Evolutionary conservation across 805 yeast genomes (phyloP).

Genomic region (Ogataea sp.): DNA sequence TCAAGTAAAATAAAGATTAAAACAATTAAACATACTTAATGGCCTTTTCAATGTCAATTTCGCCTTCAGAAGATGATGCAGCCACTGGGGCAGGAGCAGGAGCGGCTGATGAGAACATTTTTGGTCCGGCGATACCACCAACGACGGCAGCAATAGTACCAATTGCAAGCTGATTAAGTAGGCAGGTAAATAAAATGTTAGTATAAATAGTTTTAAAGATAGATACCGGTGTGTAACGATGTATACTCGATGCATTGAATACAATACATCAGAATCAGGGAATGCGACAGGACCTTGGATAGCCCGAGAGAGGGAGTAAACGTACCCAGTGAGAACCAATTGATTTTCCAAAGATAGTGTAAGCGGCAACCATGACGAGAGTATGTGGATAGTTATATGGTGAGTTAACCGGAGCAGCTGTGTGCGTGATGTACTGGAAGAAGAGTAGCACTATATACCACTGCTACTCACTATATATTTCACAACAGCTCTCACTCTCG

Average conservation of each 20-base stretch:
- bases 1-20: not conserved
- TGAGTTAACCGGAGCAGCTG: not conserved
- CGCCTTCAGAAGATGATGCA: conserved; percentile 24
- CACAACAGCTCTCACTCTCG: not conserved
- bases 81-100: conserved; percentile 55
- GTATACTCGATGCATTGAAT: too few species aligned
- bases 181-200: not conserved
- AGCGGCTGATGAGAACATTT: conserved; percentile 29
- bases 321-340: conserved; percentile 72
- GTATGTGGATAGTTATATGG: too few species aligned
- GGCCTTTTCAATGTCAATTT: conserved; percentile 24
- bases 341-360: conserved; percentile 75
- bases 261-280: not conserved
- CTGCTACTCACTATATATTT: not conserved
- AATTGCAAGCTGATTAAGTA: conserved; percentile 48
- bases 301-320: conserved; percentile 4
- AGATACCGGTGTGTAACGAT: too few species aligned
- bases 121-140: conserved; percentile 50
- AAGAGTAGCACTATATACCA: not conserved
- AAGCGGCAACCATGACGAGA: conserved; percentile 82
- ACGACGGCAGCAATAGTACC: conserved; percentile 69
- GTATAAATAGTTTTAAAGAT: too few species aligned
- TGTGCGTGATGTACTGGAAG: not conserved
- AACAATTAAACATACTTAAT: conserved; percentile 18
- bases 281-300: not conserved